These are phyloP conservation scores for Piper longum DNA, from an alignment of 164 flowering plant genomes.

Conservation along the genomic window DNA sequence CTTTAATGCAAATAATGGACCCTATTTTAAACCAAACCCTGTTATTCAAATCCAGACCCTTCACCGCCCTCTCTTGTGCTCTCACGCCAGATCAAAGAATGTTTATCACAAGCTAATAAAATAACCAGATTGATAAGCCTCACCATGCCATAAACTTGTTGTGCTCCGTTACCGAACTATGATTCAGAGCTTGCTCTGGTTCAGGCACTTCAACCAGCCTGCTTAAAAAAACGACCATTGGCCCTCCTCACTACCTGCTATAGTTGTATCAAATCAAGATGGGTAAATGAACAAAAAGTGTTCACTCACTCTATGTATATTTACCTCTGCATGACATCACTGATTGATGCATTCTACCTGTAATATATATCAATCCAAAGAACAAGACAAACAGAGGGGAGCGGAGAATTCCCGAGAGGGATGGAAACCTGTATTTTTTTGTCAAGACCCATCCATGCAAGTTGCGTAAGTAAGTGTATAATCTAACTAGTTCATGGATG, in stretches of 20 bases:
- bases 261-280: no score
- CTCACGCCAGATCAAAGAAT: background rate
- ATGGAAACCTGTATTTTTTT: background rate
- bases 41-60: background rate
- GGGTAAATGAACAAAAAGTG: background rate
- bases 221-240: background rate
- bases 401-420: background rate
- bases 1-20: background rate
- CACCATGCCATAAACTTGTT: background rate
- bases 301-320: no score
- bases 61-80: background rate
- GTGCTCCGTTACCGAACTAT: background rate
- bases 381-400: background rate
- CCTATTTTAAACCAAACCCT: background rate
- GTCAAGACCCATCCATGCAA: background rate
- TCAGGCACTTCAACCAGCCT: background rate
- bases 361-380: background rate
- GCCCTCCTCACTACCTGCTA: background rate
- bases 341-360: background rate
- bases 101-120: background rate
- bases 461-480: no score
- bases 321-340: no score
- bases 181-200: background rate
- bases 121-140: background rate
- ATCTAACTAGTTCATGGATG: no score